A percentile compares a stretch with the other conserved stretches of the same genome.
These are phyloP conservation scores for Termitomyces sp. DNA, from an alignment of 768 basidiomycete genomes.

Conservation along the genomic window DNA sequence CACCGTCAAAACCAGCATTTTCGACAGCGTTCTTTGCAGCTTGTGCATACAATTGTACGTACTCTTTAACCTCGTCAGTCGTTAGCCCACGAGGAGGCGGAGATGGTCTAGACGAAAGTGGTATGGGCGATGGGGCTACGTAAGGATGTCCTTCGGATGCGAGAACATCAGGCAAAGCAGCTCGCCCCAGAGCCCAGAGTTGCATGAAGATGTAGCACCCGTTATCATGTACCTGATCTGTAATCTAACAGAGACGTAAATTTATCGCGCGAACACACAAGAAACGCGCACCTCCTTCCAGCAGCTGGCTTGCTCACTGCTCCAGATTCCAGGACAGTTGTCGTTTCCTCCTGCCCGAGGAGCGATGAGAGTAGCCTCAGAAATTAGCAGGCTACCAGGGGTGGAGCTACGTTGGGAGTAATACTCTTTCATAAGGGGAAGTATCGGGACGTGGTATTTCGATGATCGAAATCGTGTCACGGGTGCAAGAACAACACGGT, in stretches of 20 bases:
- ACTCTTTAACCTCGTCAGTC: slow-evolving; percentile 42
- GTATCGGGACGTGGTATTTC: slow-evolving; percentile 21
- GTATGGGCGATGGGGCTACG: slow-evolving; percentile 25
- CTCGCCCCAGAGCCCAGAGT: slow-evolving; percentile 52
- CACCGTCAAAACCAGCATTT: slow-evolving; percentile 63
- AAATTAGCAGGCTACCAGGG: slow-evolving; percentile 46
- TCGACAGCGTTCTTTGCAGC: slow-evolving; percentile 52
- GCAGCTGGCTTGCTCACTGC: slow-evolving; percentile 21
- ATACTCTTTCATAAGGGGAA: slow-evolving; percentile 34
- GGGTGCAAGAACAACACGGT: slow-evolving; percentile 7
- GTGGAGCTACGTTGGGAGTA: slow-evolving; percentile 39
- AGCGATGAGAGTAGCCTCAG: slow-evolving; percentile 46
- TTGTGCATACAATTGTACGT: slow-evolving; percentile 41
- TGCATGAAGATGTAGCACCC: slow-evolving; percentile 47
- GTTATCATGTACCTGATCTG: slow-evolving; percentile 43
- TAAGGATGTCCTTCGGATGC: slow-evolving; percentile 22
- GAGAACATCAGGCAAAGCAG: slow-evolving; percentile 27
- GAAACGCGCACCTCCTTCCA: slow-evolving; percentile 1
- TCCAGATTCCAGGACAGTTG: slow-evolving; percentile 53
- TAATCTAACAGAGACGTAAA: not conserved
- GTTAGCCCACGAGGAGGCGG: slow-evolving; percentile 37
- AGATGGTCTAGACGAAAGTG: slow-evolving; percentile 17
- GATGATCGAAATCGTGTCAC: slow-evolving; percentile 4
- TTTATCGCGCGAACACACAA: not conserved
- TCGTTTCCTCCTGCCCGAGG: slow-evolving; percentile 35